phyloP scores from a whole-genome alignment of 2,329 filamentous ascomycete species.

The Diplodia sapinea region DNA sequence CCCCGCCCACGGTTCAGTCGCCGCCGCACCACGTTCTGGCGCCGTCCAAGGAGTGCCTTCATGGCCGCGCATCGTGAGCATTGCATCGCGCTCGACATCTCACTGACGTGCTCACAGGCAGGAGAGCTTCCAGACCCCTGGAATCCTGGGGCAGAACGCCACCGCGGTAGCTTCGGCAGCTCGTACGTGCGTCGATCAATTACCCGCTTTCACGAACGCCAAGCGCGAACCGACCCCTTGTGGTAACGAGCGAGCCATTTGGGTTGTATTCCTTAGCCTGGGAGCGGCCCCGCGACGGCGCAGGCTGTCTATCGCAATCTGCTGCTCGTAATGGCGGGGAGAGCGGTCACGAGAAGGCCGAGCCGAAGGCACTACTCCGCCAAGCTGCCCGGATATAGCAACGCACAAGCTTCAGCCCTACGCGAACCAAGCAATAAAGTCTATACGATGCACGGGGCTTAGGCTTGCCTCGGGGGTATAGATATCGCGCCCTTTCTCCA shows the following conservation, averaged over 20 bases:
- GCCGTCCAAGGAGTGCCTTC: background rate
- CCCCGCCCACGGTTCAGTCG: background rate
- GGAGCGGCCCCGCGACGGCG: slow-evolving; percentile 9
- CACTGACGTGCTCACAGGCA: slow-evolving; percentile 1
- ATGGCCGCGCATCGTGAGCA: background rate
- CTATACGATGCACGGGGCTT: slow-evolving; percentile 14
- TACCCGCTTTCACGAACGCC: slow-evolving; percentile 29
- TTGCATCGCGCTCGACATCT: background rate
- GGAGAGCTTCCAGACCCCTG: background rate
- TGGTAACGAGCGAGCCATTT: slow-evolving; percentile 17
- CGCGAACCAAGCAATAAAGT: slow-evolving; percentile 23
- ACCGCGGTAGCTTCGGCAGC: background rate
- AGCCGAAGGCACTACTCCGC: slow-evolving; percentile 9
- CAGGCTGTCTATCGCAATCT: slow-evolving; percentile 18
- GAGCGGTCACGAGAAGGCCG: background rate
- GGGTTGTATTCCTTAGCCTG: slow-evolving; percentile 12
- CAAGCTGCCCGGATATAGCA: background rate
- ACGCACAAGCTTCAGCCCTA: slow-evolving; percentile 27
- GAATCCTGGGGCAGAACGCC: background rate
- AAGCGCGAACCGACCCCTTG: slow-evolving; percentile 12
- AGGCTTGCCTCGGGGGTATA: slow-evolving; percentile 5
- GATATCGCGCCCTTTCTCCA: background rate
- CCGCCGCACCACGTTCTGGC: background rate
- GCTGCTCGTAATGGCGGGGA: slow-evolving; percentile 24
- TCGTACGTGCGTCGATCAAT: slow-evolving; percentile 23